Percentiles rank a stretch among this genome's conserved stretches.
Conservation (phyloP, 2,329 filamentous ascomycete species). For the Alternaria gaisen region DNA sequence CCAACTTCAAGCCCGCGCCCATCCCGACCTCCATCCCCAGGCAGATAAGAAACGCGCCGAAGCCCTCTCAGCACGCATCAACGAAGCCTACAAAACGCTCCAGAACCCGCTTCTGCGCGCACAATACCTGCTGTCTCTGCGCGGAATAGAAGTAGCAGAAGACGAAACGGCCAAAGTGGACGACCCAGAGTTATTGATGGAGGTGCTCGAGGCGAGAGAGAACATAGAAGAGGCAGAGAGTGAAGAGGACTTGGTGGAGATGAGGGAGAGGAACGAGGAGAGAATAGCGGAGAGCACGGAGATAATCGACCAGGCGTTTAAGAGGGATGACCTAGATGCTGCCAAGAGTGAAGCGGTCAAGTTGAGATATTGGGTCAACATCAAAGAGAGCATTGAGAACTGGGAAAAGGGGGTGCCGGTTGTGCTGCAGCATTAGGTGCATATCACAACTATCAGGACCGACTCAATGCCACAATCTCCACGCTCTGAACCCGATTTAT, state of each 20-base stretch:
- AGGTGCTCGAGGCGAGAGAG: slow-evolving; percentile 76
- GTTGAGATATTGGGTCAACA: slow-evolving; percentile 90
- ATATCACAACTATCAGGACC: not conserved
- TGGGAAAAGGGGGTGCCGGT: slow-evolving; percentile 83
- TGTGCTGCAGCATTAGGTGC: slow-evolving; percentile 61
- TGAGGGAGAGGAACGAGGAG: slow-evolving; percentile 72
- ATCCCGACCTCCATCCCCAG: slow-evolving; percentile 72
- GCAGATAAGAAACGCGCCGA: slow-evolving; percentile 70
- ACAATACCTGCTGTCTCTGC: slow-evolving; percentile 81
- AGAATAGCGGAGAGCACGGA: slow-evolving; percentile 71
- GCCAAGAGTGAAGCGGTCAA: slow-evolving; percentile 78
- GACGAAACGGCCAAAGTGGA: slow-evolving; percentile 79
- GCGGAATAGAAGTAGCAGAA: slow-evolving; percentile 78
- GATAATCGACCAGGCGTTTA: slow-evolving; percentile 71
- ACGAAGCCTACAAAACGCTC: slow-evolving; percentile 90
- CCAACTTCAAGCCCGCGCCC: slow-evolving; percentile 77
- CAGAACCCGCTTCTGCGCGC: slow-evolving; percentile 79
- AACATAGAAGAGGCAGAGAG: slow-evolving; percentile 65
- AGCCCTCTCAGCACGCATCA: slow-evolving; percentile 81
- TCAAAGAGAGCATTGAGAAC: slow-evolving; percentile 78
- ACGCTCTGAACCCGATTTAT: not conserved
- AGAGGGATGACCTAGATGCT: slow-evolving; percentile 67
- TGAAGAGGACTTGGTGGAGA: slow-evolving; percentile 69
- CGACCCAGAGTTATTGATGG: slow-evolving; percentile 75
- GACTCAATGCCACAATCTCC: not conserved